Conservation (phyloP, 192 early-diverging fungal genomes). For the Coemansia guatemalensis region DNA sequence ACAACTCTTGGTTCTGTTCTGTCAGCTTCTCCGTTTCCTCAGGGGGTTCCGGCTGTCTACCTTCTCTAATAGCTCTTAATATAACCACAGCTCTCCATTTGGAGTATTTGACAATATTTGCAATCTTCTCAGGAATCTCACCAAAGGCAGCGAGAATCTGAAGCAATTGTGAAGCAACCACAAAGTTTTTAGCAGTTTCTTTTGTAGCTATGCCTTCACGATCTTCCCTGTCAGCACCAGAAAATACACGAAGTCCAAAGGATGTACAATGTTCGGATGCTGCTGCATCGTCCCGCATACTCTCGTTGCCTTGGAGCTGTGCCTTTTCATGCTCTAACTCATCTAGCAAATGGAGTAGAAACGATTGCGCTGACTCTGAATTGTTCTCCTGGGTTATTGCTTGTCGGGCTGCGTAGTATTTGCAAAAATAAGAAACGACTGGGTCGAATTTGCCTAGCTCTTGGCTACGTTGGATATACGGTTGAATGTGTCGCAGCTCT, state of each 20-base stretch:
- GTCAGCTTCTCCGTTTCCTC: constrained; percentile 39
- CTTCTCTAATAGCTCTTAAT: constrained; percentile 85
- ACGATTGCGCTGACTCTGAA: constrained; percentile 59
- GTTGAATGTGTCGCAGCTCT: constrained; percentile 65
- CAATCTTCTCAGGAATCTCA: constrained; percentile 63
- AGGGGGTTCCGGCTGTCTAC: constrained; percentile 65
- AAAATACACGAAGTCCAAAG: constrained; percentile 89
- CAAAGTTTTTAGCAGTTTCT: constrained; percentile 86
- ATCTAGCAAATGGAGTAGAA: constrained; percentile 70
- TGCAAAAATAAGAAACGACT: constrained; percentile 92
- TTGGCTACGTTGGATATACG: constrained; percentile 79
- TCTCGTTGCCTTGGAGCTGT: constrained; percentile 61
- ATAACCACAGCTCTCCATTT: constrained; percentile 97
- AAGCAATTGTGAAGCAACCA: constrained; percentile 86
- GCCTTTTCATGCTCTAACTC: constrained; percentile 79
- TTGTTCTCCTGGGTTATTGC: constrained; percentile 64
- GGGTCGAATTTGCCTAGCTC: constrained; percentile 83
- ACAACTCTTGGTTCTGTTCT: neutral
- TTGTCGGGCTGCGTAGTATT: constrained; percentile 76
- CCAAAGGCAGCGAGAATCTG: constrained; percentile 87
- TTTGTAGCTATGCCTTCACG: constrained; percentile 73
- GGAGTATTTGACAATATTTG: constrained; percentile 90
- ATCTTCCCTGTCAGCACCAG: constrained; percentile 91
- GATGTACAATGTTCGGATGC: constrained; percentile 82
- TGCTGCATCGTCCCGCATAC: constrained; percentile 72